Percentiles rank a stretch among this genome's conserved stretches.
Evolutionary conservation across 441 rosid genomes (phyloP).

Genomic region (Corymbia citriodora): DNA sequence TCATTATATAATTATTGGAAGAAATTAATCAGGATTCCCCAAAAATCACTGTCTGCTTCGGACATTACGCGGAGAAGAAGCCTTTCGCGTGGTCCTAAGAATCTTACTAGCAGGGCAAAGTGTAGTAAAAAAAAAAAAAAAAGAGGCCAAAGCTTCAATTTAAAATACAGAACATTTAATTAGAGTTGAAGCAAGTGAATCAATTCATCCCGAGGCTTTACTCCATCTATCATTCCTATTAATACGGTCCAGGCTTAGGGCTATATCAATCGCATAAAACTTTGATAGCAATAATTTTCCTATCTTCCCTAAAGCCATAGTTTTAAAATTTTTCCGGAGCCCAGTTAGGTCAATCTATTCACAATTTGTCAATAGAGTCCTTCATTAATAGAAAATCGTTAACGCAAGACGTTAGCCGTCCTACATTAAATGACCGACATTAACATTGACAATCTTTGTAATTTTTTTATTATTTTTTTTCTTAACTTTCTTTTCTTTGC

Average conservation of each 20-base stretch:
- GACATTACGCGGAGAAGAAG: background rate
- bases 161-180: constrained; percentile 22
- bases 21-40: background rate
- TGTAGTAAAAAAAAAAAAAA: background rate
- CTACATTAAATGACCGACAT: no score
- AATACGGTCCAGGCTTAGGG: background rate
- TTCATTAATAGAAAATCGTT: no score
- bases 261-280: background rate
- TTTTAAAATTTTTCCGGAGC: background rate
- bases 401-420: no score
- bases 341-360: background rate
- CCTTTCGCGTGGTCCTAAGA: background rate
- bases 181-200: constrained; percentile 57
- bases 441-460: no score
- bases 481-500: no score
- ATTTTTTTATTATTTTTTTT: no score
- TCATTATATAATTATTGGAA: background rate
- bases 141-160: background rate
- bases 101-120: background rate
- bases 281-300: background rate
- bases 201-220: constrained; percentile 32
- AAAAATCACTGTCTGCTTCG: background rate
- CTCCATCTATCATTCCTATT: constrained; percentile 15
- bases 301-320: background rate
- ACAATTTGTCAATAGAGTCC: no score